Evolutionary conservation across 805 yeast genomes (phyloP).

Genomic region (Candida pini): DNA sequence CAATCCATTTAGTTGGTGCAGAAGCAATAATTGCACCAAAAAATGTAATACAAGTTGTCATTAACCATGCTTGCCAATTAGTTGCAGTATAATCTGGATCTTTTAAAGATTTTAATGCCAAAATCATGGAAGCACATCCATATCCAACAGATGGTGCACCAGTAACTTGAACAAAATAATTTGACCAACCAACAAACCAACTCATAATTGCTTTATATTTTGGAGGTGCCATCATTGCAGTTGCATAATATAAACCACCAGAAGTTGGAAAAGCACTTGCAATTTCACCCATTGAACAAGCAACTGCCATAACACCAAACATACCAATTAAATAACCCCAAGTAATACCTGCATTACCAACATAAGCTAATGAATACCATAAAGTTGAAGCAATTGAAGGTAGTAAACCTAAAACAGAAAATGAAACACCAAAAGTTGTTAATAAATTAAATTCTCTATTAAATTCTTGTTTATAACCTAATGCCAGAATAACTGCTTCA

Average conservation of each 20-base stretch:
- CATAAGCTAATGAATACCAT: constrained; percentile 51
- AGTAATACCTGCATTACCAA: constrained; percentile 58
- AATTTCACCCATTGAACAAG: constrained; percentile 56
- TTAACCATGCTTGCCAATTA: constrained; percentile 43
- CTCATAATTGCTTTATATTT: constrained; percentile 46
- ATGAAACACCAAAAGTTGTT: constrained; percentile 57
- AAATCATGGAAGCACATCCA: constrained; percentile 51
- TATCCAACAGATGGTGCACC: constrained; percentile 56
- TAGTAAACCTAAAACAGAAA: constrained; percentile 57
- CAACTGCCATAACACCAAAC: constrained; percentile 50
- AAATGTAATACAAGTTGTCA: constrained; percentile 45
- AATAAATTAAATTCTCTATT: constrained; percentile 53
- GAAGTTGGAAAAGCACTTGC: constrained; percentile 61
- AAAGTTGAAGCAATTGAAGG: constrained; percentile 61
- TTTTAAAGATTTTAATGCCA: constrained; percentile 41
- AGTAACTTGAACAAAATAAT: constrained; percentile 60
- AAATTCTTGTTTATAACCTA: constrained; percentile 61
- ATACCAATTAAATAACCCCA: constrained; percentile 57
- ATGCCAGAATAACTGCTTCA: constrained; percentile 48
- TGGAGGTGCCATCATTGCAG: constrained; percentile 53
- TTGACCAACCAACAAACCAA: constrained; percentile 59
- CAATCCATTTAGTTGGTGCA: constrained; percentile 48
- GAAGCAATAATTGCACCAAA: constrained; percentile 44
- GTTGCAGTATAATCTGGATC: constrained; percentile 36
- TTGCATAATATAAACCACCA: constrained; percentile 65